phyloP scores from a whole-genome alignment of 352 stramenopile genomes.

The Globisporangium carolinianum region DNA sequence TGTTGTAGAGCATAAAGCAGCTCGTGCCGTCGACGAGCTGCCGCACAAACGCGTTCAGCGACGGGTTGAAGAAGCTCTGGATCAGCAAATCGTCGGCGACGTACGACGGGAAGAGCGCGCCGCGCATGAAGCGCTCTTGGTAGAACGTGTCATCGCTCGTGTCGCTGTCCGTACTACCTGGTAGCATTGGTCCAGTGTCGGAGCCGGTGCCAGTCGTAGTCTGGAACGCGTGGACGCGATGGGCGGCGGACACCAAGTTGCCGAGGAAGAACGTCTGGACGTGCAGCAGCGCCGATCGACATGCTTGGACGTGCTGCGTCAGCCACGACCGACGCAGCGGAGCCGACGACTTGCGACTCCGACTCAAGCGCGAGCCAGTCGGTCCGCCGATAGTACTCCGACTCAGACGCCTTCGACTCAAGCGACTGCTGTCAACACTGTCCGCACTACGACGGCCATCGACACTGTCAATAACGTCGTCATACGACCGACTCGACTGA shows the following conservation, averaged over 20 bases:
- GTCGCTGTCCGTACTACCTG: slow-evolving; percentile 21
- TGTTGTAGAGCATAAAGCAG: slow-evolving; percentile 79
- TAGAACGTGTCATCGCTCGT: slow-evolving; percentile 64
- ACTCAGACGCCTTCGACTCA: neutral
- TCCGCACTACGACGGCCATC: no score
- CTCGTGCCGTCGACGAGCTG: slow-evolving; percentile 81
- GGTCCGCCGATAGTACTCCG: no score
- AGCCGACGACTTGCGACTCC: slow-evolving; percentile 20
- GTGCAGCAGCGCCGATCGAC: slow-evolving; percentile 7
- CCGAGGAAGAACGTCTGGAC: slow-evolving; percentile 59
- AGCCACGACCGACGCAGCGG: slow-evolving; percentile 35
- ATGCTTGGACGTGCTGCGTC: slow-evolving; percentile 19
- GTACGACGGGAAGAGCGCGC: slow-evolving; percentile 71
- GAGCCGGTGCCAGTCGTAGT: no score
- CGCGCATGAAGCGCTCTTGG: slow-evolving; percentile 81
- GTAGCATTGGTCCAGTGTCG: no score
- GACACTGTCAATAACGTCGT: neutral
- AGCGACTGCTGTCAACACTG: neutral
- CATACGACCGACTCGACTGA: slow-evolving; percentile 19
- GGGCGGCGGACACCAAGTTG: slow-evolving; percentile 28
- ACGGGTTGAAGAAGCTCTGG: slow-evolving; percentile 85
- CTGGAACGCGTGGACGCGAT: slow-evolving; percentile 18
- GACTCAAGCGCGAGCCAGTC: no score
- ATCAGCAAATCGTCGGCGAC: slow-evolving; percentile 79
- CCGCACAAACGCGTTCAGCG: slow-evolving; percentile 76